Evolutionary conservation across 2,329 filamentous ascomycete species (phyloP), one percentile per base, ranked within the genome.

Genomic region (Penicillium psychrosexuale): DNA sequence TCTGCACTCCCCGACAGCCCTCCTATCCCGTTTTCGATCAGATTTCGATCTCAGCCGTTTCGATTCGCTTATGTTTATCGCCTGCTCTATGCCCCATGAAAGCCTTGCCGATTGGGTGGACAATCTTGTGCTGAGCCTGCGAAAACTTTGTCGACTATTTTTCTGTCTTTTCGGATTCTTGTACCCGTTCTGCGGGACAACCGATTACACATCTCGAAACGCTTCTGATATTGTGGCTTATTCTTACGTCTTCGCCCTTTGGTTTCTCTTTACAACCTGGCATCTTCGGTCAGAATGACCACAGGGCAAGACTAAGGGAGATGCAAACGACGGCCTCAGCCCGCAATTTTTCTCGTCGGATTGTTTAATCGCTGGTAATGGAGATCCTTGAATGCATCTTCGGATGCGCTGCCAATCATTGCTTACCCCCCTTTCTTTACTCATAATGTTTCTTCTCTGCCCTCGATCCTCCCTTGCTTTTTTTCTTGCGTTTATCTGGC

Each of bases 1-100:
- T 65, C 60, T 72, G 67, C 69, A 70, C 63, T 66, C 66, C 67
- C 60, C 64, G 61, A 55, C 62, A 69, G 69, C 69, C 69, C 61
- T 66, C 63, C 48, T 64, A 69, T 60, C 66, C 66, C 57, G 63
- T 65, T 67, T 59, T 69, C 67, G 69, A 71, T 70, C 65, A 59
- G 63, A 57, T 63, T 65, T 66, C 67, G 69, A 69, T 65, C 52
- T 62, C 52, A 52, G 54, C 67, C 64, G 65, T 66, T 67, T 72
- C 67, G 69, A 68, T 57, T 61, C 56, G 57, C 62, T 61, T 61
- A 59, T 65, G 62, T 64, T 60, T 37, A 60, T 57, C 55, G 56
- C 60, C 39, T 56, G 57, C 60, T 63, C 62, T 47, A 24, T 34
- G 24, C 46, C 47, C 49, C 42, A 48, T 51, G 53, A 50, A 51